phyloP scores from a whole-genome alignment of 768 basidiomycete genomes.

The Pulveroboletus ravenelii region DNA sequence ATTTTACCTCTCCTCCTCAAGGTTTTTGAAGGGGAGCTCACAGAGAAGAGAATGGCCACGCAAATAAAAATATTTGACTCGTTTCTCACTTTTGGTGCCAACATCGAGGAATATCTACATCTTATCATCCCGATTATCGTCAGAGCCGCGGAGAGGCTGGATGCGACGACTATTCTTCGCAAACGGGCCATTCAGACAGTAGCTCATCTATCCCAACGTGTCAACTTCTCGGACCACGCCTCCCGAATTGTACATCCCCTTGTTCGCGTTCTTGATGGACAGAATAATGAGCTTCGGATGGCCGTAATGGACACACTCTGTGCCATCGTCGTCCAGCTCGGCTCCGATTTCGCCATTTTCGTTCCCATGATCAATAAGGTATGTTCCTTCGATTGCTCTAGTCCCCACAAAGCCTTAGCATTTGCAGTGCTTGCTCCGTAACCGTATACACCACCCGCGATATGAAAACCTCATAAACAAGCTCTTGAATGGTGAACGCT shows the following conservation, averaged over 20 bases:
- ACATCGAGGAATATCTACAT: slow-evolving; percentile 97
- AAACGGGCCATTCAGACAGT: slow-evolving; percentile 90
- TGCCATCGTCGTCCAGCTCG: slow-evolving; percentile 87
- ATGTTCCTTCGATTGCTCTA: background rate
- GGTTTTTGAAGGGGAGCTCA: slow-evolving; percentile 84
- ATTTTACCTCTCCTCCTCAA: slow-evolving; percentile 86
- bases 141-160: slow-evolving; percentile 79
- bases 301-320: slow-evolving; percentile 92
- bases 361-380: slow-evolving; percentile 97
- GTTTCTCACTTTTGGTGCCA: slow-evolving; percentile 90
- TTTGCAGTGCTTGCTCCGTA: slow-evolving; percentile 64
- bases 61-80: slow-evolving; percentile 94
- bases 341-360: slow-evolving; percentile 96
- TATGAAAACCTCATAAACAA: slow-evolving; percentile 89
- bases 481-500: slow-evolving; percentile 84
- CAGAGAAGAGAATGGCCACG: slow-evolving; percentile 69
- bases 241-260: slow-evolving; percentile 96
- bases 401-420: slow-evolving; percentile 1
- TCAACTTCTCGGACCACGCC: slow-evolving; percentile 97
- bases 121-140: slow-evolving; percentile 94
- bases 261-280: slow-evolving; percentile 73
- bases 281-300: slow-evolving; percentile 73
- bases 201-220: slow-evolving; percentile 81
- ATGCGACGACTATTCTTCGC: slow-evolving; percentile 68
- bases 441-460: slow-evolving; percentile 71